These are phyloP conservation scores for Cytospora chrysosperma DNA, from an alignment of 2,329 filamentous ascomycete species.

Conservation along the genomic window DNA sequence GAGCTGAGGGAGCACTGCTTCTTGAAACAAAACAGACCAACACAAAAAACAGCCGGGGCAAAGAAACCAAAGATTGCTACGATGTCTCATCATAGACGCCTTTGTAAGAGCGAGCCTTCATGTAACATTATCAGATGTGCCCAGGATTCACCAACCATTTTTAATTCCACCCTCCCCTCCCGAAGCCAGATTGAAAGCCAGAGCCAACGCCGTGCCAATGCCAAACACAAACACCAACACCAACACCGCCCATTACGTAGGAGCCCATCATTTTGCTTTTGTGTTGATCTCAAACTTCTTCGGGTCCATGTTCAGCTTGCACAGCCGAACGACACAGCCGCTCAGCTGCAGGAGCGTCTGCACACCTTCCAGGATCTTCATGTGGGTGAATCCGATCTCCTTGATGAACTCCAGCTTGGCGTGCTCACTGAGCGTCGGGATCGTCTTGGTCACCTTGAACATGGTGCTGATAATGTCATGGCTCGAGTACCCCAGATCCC, in stretches of 20 bases:
- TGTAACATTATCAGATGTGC: constrained; percentile 24
- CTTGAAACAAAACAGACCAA: not conserved
- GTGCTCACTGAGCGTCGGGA: constrained; percentile 88
- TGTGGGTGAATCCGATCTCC: constrained; percentile 98
- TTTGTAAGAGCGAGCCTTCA: constrained; percentile 12
- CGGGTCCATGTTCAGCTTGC: constrained; percentile 95
- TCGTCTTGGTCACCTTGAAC: constrained; percentile 97
- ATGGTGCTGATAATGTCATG: constrained; percentile 99
- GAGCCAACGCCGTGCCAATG: constrained; percentile 25
- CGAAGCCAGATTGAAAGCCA: constrained; percentile 21
- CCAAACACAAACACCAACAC: constrained; percentile 15
- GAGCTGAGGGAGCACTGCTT: constrained; percentile 25
- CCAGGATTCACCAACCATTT: constrained; percentile 17
- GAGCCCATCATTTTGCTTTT: constrained; percentile 32
- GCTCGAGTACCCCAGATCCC: constrained; percentile 94
- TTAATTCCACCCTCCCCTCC: constrained; percentile 12
- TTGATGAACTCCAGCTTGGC: constrained; percentile 96
- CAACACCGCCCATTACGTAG: not conserved
- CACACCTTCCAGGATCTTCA: constrained; percentile 97
- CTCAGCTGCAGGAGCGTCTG: constrained; percentile 93
- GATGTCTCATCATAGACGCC: constrained; percentile 16
- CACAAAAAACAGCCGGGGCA: too few species aligned
- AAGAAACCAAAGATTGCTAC: constrained; percentile 1
- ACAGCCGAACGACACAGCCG: constrained; percentile 85
- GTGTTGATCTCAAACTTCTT: constrained; percentile 63